Evolutionary conservation across 1,139 yeast genomes (phyloP), one percentile per base, ranked within the genome.

Genomic region (Candida sp.): DNA sequence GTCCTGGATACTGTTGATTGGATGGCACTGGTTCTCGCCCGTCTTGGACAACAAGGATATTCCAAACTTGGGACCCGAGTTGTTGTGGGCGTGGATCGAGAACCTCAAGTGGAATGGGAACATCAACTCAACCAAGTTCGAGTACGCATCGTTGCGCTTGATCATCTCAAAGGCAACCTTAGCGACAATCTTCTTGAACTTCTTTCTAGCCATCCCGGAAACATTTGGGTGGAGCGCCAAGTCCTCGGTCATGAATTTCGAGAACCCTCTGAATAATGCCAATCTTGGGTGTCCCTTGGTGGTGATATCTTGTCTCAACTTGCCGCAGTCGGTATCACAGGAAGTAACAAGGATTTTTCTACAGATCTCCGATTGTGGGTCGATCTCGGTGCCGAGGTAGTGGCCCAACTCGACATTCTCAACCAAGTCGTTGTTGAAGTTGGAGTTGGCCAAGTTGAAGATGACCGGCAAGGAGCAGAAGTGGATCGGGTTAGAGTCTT

Each of bases 161-260:
- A 84, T 84, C 88, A 84, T 84, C 59, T 83, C 86, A 63, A 82
- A 83, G 0, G 88, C 86, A 50, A 83, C 80, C 55, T 74, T 75
- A 3, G 85, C 73, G 28, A 80, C 77, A 38, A 72, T 64, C 60
- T 81, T 82, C 58, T 82, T 83, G 61, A 73, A 78, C 50, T 73
- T 69, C 59, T 80, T 83, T 51, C 72, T 75, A 0, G 86, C 80
- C 49, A 72, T 58, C 11, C 59, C 57, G 25, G 66, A 55, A 42
- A 77, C 75, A 37, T 64, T 65, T 3, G 77, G 72, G 50, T 81
- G 77, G 33, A 68, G 61, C 22, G 69, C 66, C 58, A 84, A 72
- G 60, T 84, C 88, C 56, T 83, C 87, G 54, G 70, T 70, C 88
- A 84, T 84, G 57, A 84, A 84, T 59, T 70, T 80, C 37, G 83